Evolutionary conservation across 192 early-diverging fungal genomes (phyloP).

Genomic region (Coemansia aciculifera): DNA sequence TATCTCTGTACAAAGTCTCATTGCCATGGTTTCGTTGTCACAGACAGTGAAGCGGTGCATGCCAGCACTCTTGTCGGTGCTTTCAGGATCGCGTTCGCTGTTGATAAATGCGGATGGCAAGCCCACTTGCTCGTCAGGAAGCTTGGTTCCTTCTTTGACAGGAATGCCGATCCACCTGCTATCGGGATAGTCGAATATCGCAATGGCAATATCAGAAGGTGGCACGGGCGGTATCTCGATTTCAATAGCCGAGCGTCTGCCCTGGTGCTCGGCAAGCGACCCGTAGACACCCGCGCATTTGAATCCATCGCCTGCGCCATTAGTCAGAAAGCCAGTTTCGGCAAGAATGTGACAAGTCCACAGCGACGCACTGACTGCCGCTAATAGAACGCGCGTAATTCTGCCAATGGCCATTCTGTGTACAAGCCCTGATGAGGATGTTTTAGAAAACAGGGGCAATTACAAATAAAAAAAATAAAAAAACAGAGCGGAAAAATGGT

Average conservation of each 20-base stretch:
- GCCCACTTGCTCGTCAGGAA: slow-evolving; percentile 35
- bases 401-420: neutral
- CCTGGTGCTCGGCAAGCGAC: slow-evolving; percentile 15
- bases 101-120: slow-evolving; percentile 22
- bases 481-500: neutral
- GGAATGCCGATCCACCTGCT: slow-evolving; percentile 49
- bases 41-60: slow-evolving; percentile 52
- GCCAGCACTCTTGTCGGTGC: slow-evolving; percentile 4
- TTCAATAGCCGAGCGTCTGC: slow-evolving; percentile 36
- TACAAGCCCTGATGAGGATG: neutral
- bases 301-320: slow-evolving; percentile 46
- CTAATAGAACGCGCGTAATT: neutral
- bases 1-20: slow-evolving; percentile 56
- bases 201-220: slow-evolving; percentile 40
- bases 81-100: slow-evolving; percentile 11
- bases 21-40: slow-evolving; percentile 56
- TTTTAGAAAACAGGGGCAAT: slow-evolving; percentile 1
- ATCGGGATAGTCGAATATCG: slow-evolving; percentile 45
- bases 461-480: neutral
- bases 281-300: slow-evolving; percentile 51
- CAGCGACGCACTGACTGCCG: neutral
- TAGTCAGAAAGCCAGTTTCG: slow-evolving; percentile 36
- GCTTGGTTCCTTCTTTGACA: slow-evolving; percentile 32
- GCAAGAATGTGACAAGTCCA: slow-evolving; percentile 10
- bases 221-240: slow-evolving; percentile 46